A percentile compares a stretch with the other conserved stretches of the same genome.
Evolutionary conservation across 495 filamentous ascomycete genomes (phyloP).

Genomic region (Penicillium lagena): DNA sequence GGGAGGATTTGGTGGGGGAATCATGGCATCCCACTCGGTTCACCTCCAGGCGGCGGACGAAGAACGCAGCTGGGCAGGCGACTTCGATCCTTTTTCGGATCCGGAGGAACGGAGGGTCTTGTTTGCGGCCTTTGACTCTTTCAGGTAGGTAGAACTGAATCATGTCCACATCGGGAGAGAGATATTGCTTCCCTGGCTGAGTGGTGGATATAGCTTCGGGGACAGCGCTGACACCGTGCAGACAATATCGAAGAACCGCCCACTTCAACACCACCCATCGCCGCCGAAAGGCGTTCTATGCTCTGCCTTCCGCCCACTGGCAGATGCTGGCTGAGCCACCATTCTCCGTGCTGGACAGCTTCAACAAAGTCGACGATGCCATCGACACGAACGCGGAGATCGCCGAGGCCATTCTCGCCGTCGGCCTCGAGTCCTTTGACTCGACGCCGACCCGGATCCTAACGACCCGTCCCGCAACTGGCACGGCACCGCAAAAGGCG

Average conservation of each 20-base stretch:
- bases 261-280: conserved; percentile 86
- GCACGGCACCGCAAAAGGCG: conserved; percentile 55
- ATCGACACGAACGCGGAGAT: conserved; percentile 87
- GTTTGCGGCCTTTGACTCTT: conserved; percentile 75
- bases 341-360: conserved; percentile 71
- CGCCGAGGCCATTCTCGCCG: conserved; percentile 64
- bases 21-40: conserved; percentile 13
- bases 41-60: conserved; percentile 18
- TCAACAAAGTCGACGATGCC: conserved; percentile 74
- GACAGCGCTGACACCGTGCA: conserved; percentile 17
- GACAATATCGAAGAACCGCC: conserved; percentile 75
- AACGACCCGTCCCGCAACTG: conserved; percentile 44
- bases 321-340: conserved; percentile 70
- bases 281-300: conserved; percentile 84
- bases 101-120: conserved; percentile 70
- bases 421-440: conserved; percentile 59
- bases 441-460: conserved; percentile 27
- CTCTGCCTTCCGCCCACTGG: conserved; percentile 77
- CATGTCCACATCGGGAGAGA: neutral
- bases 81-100: conserved; percentile 59
- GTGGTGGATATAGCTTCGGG: neutral
- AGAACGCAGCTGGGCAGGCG: conserved; percentile 45
- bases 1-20: too few relatives aligned
- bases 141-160: conserved; percentile 56
- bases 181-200: neutral